Percentiles rank a stretch among this genome's conserved stretches.
Conservation (phyloP, 164 flowering plant species). For the grape (Vitis vinifera) region DNA sequence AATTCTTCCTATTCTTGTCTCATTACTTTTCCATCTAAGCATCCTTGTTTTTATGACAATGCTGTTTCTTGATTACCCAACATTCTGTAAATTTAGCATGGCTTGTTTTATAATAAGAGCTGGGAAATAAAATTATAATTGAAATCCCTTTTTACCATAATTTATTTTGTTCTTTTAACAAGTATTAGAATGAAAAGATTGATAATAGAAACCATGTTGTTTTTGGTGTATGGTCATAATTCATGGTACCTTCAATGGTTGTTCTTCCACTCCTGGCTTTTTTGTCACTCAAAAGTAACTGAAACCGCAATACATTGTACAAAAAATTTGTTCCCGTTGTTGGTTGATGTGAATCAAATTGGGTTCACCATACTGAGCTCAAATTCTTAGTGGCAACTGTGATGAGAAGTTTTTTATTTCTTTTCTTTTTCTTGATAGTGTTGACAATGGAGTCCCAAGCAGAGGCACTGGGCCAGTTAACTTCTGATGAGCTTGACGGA, state of each 20-base stretch:
- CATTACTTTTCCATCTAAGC: not conserved
- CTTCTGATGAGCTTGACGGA: constrained; percentile 92
- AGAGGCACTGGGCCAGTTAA: constrained; percentile 83
- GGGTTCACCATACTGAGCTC: no score
- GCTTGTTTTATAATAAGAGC: no score
- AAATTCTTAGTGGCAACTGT: no score
- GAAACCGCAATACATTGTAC: no score
- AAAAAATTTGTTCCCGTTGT: no score
- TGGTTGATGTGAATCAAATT: no score
- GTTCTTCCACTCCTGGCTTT: no score
- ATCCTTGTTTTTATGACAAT: not conserved
- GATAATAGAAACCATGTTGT: not conserved
- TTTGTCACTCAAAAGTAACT: no score
- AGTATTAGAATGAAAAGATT: not conserved
- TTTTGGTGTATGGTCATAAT: no score
- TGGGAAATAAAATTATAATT: no score
- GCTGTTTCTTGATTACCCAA: not conserved
- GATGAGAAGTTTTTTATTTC: not conserved
- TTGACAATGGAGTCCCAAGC: constrained; percentile 96
- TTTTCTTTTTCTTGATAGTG: constrained; percentile 37
- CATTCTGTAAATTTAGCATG: not conserved
- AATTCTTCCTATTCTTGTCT: not conserved
- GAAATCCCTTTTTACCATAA: not conserved
- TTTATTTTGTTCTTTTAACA: no score
- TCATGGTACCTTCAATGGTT: no score